These are phyloP conservation scores for Claviceps arundinis DNA, from an alignment of 2,329 filamentous ascomycete genomes.

Conservation along the genomic window DNA sequence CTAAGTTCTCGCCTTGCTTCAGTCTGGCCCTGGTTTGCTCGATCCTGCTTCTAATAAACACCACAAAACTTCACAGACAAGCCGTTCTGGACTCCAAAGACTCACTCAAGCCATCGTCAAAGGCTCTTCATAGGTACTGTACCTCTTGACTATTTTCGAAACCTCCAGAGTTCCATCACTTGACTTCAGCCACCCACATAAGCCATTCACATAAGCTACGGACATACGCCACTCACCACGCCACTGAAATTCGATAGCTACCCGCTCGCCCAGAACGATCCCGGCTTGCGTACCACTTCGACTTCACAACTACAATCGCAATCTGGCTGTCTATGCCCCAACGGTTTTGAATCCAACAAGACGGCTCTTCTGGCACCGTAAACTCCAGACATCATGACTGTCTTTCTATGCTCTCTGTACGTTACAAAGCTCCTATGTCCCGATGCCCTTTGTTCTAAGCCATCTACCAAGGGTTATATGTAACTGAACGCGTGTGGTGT, in stretches of 20 bases:
- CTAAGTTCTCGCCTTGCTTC: background rate
- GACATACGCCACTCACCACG: background rate
- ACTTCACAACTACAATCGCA: background rate
- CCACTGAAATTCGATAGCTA: background rate
- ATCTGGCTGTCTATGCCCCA: background rate
- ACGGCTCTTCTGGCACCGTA: background rate
- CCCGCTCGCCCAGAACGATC: background rate
- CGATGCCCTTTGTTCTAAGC: no score
- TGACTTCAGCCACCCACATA: no score
- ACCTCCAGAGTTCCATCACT: background rate
- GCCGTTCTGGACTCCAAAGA: background rate
- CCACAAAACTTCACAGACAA: background rate
- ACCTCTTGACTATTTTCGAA: background rate
- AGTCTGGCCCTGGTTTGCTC: background rate
- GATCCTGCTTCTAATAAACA: background rate
- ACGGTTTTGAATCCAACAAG: background rate
- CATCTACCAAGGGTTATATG: background rate
- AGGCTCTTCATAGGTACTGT: background rate
- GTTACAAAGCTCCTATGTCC: conserved; percentile 6
- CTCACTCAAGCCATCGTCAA: background rate
- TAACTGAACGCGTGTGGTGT: background rate
- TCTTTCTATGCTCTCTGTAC: conserved; percentile 28
- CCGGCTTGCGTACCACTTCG: background rate
- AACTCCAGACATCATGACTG: conserved; percentile 22
- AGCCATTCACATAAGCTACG: no score